Percentiles rank a stretch among this genome's conserved stretches.
Evolutionary conservation across 2,329 filamentous ascomycete species (phyloP).

Genomic region (Pochonia chlamydosporia): DNA sequence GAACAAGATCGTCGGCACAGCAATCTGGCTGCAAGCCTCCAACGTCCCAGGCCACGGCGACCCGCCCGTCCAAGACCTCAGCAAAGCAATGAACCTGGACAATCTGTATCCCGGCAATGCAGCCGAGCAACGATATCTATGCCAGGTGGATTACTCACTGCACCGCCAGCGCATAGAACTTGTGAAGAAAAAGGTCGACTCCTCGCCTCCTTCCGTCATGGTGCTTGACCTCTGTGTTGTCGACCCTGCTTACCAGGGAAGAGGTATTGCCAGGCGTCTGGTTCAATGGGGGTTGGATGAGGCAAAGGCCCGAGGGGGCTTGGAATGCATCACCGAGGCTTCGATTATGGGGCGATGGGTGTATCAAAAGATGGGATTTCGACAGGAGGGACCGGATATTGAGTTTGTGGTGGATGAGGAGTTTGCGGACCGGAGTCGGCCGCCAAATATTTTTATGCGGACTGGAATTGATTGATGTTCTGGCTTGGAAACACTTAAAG

Average conservation of each 20-base stretch:
- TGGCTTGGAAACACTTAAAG: no score
- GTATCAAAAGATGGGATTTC: constrained; percentile 41
- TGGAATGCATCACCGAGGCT: constrained; percentile 40
- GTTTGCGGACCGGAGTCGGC: constrained; percentile 28
- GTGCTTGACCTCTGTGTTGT: constrained; percentile 46
- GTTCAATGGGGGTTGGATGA: constrained; percentile 43
- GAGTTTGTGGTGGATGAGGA: constrained; percentile 37
- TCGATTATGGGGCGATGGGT: constrained; percentile 42
- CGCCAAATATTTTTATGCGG: constrained; percentile 43
- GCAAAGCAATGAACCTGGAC: constrained; percentile 23
- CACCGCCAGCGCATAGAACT: constrained; percentile 35
- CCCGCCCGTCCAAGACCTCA: constrained; percentile 26
- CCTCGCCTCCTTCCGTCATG: constrained; percentile 38
- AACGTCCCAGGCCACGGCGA: constrained; percentile 42
- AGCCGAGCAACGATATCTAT: constrained; percentile 38
- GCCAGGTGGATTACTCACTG: constrained; percentile 38
- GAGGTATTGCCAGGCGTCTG: constrained; percentile 37
- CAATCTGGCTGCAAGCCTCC: constrained; percentile 50
- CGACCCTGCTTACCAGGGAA: constrained; percentile 46
- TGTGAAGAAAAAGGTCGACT: constrained; percentile 31
- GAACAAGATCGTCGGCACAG: constrained; percentile 40
- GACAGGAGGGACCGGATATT: constrained; percentile 33
- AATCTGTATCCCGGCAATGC: constrained; percentile 36
- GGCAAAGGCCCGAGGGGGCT: constrained; percentile 30
- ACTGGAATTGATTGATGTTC: no score